Base-by-base conservation (phyloP, 441 rosid genomes). In the Populus hybrid region DNA sequence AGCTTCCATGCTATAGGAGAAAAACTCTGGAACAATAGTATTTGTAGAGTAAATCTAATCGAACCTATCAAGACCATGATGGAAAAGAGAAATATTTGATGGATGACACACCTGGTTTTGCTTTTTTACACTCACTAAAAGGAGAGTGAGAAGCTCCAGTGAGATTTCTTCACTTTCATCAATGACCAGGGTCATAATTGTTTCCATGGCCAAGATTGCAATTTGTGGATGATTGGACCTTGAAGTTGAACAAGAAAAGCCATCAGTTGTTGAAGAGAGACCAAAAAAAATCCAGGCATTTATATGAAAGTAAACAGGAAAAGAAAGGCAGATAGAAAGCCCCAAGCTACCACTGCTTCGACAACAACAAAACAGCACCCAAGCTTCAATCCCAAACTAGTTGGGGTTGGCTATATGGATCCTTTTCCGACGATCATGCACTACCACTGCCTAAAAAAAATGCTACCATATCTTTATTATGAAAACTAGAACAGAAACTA, bases 91-190 rank as follows among this genome's bases (percentile, higher is more conserved):
- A 14, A 38, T 32, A 65, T 75, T 69, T 20, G 23, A 12, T 21
- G 38, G 8, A 74, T 80, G 40, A 75, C 69, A 68, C 67, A 92
- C 97, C 93, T 88, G 86, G 72, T 87, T 88, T 65, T 88, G 93
- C 79, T 87, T 93, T 80, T 81, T 84, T 70, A 90, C 89, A 85
- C 87, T 84, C 77, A 87, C 85, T 82, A 94, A 85, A 77, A 94
- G 92, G 66, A 79, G 80, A 78, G 82, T 68, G 61, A 94, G 90
- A 79, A 91, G 86, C 73, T 77, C 90, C 75, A 69, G 38, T 42
- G 95, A 85, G 68, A 91, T 78, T 67, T 82, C 85, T 70, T 94
- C 97, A 74, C 87, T 89, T 90, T 93, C 97, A 77, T 84, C 87
- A 71, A 93, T 80, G 63, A 90, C 82, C 63, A 88, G 67, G 34